Evolutionary conservation across 1,284 basidiomycete species (phyloP).

Genomic region (Ceratobasidium theobromae): DNA sequence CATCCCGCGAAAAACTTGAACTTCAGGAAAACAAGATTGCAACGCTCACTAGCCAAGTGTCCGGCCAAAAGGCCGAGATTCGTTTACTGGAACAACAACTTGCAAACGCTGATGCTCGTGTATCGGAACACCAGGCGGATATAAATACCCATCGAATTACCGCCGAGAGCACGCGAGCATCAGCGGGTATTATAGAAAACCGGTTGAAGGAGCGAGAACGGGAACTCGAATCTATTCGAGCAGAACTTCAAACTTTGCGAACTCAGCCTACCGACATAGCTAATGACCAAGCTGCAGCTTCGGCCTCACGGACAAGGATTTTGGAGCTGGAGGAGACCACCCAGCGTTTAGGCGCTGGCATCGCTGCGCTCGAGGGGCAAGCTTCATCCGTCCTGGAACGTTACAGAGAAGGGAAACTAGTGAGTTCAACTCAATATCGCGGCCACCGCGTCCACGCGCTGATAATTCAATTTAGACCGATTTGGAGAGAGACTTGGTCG

Average conservation of each 20-base stretch:
- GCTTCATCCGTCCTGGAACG: background rate
- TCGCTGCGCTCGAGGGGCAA: background rate
- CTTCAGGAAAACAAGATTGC: background rate
- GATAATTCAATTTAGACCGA: background rate
- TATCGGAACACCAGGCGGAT: background rate
- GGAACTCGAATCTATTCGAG: background rate
- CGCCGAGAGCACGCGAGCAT: slow-evolving; percentile 9
- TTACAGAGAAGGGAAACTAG: slow-evolving; percentile 2
- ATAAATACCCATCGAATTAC: background rate
- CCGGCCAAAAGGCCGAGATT: slow-evolving; percentile 2
- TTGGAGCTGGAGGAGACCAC: background rate
- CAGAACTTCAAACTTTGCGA: background rate
- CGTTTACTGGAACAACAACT: slow-evolving; percentile 14
- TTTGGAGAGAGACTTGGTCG: slow-evolving; percentile 8
- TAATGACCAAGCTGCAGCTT: background rate
- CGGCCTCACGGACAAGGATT: background rate
- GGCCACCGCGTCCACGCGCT: background rate
- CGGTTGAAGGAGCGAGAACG: slow-evolving; percentile 15
- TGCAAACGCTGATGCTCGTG: background rate
- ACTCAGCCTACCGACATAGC: background rate
- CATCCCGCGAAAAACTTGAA: background rate
- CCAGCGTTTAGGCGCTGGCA: background rate
- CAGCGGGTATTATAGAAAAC: background rate
- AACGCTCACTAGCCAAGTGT: background rate
- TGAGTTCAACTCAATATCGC: background rate